Base-by-base conservation (phyloP, 768 basidiomycete species). In the Tremella yokohamensis region DNA sequence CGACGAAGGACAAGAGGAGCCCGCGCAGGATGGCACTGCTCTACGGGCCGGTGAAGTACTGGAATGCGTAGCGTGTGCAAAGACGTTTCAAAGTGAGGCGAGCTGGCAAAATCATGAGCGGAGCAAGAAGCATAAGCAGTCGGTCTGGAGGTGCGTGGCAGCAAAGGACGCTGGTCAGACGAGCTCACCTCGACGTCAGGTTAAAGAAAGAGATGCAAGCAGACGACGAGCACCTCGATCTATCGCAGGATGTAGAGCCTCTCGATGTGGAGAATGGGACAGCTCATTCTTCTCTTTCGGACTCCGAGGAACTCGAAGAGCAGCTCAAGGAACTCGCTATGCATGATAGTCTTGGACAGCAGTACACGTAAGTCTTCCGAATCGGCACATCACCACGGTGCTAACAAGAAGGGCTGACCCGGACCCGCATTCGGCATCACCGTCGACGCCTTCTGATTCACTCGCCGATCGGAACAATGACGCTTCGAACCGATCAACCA, bases 91-190 rank as follows among this genome's bases (percentile, higher is more conserved):
- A 69, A 91, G 87, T 63, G 92, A 97, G 66, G 89, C 90, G 0
- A 89, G 91, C 3, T 99, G 93, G 93, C 81, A 86, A 65, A 97
- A 91, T 74, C 96, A 98, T 63, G 96, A 98, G 75, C 81, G 92
- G 63, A 96, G 92, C 75, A 88, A 88, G 78, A 96, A 91, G 76
- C 96, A 99, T 69, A 72, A 88, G 72, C 89, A 87, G 76, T 89
- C 91, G 61, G 84, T 98, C 12, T 89, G 89, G 69, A 80, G 79
- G 79, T 80, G 55, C 50, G 79, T 70, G 2, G 13, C 13, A 3
- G 34, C 1, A 13, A 9, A 34, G 29, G 29, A 34, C 29, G 29
- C 29, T 34, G 29, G 29, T 34, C 29, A 34, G 29, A 34, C 11
- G 6, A 34, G 29, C 29, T 34, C 29, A 34, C 29, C 4, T 34